Conservation (phyloP, 2,329 filamentous ascomycete species). For the Colletotrichum neosansevieriae region DNA sequence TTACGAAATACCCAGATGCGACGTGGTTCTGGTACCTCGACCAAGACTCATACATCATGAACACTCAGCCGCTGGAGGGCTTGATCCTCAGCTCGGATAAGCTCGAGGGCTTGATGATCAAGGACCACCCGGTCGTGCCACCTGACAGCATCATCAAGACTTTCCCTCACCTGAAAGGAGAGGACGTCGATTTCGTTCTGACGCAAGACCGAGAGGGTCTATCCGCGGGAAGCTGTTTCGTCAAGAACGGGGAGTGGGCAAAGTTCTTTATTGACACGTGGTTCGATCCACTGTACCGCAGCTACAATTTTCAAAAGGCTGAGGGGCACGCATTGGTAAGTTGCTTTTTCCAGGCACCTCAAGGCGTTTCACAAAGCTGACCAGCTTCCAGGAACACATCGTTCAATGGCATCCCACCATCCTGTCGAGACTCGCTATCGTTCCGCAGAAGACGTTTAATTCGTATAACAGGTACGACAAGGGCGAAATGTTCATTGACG, state of each 20-base stretch:
- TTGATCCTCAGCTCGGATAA: slow-evolving; percentile 75
- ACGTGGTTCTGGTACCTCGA: slow-evolving; percentile 91
- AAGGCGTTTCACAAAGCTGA: background rate
- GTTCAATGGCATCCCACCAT: slow-evolving; percentile 98
- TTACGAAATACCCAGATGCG: slow-evolving; percentile 81
- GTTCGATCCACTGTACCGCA: slow-evolving; percentile 94
- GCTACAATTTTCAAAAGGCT: slow-evolving; percentile 96
- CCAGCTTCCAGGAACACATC: slow-evolving; percentile 76
- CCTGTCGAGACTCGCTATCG: slow-evolving; percentile 85
- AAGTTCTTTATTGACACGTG: slow-evolving; percentile 94
- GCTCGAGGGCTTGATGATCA: slow-evolving; percentile 85
- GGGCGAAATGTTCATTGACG: slow-evolving; percentile 77
- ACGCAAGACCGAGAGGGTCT: slow-evolving; percentile 88
- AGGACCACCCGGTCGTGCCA: slow-evolving; percentile 87
- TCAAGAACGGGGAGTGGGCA: slow-evolving; percentile 89
- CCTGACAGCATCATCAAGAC: slow-evolving; percentile 98
- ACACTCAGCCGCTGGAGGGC: slow-evolving; percentile 76
- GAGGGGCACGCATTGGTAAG: slow-evolving; percentile 90
- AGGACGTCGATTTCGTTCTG: slow-evolving; percentile 84
- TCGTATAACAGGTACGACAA: slow-evolving; percentile 73
- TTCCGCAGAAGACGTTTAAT: slow-evolving; percentile 89
- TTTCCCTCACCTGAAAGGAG: slow-evolving; percentile 81
- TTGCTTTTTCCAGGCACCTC: slow-evolving; percentile 28
- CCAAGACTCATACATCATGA: slow-evolving; percentile 89
- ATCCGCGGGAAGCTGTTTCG: slow-evolving; percentile 79